Percentiles rank a stretch among this genome's conserved stretches.
Evolutionary conservation across 2,329 filamentous ascomycete genomes (phyloP).

Genomic region (Botrytis byssoidea): DNA sequence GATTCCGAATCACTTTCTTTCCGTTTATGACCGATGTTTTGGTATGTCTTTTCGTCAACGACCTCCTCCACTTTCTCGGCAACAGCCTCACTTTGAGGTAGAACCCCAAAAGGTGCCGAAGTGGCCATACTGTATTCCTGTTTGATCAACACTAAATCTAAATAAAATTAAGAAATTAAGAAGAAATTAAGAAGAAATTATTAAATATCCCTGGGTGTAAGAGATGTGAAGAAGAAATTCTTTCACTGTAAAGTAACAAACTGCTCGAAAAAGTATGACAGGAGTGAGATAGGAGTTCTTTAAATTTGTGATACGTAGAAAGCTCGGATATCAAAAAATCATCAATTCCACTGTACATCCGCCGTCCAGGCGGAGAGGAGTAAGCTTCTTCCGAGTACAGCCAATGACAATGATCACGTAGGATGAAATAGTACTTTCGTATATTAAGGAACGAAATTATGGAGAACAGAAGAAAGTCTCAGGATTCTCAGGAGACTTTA

Average conservation of each 20-base stretch:
- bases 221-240: neutral
- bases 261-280: neutral
- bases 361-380: neutral
- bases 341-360: neutral
- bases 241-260: neutral
- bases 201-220: neutral
- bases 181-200: neutral
- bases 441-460: neutral
- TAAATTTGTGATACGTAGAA: neutral
- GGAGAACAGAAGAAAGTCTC: neutral
- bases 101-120: constrained; percentile 22
- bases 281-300: neutral
- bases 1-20: constrained; percentile 12
- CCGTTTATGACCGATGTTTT: neutral
- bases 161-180: neutral
- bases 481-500: neutral
- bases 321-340: neutral
- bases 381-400: constrained; percentile 6
- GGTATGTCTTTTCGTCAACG: constrained; percentile 1
- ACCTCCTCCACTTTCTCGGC: constrained; percentile 19
- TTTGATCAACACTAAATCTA: neutral
- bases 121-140: constrained; percentile 23
- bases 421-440: neutral
- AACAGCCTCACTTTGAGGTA: constrained; percentile 21
- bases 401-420: neutral